A percentile compares a stretch with the other conserved stretches of the same genome.
These are phyloP conservation scores for Epichloe bromicola DNA, from an alignment of 2,329 filamentous ascomycete species.

Conservation along the genomic window DNA sequence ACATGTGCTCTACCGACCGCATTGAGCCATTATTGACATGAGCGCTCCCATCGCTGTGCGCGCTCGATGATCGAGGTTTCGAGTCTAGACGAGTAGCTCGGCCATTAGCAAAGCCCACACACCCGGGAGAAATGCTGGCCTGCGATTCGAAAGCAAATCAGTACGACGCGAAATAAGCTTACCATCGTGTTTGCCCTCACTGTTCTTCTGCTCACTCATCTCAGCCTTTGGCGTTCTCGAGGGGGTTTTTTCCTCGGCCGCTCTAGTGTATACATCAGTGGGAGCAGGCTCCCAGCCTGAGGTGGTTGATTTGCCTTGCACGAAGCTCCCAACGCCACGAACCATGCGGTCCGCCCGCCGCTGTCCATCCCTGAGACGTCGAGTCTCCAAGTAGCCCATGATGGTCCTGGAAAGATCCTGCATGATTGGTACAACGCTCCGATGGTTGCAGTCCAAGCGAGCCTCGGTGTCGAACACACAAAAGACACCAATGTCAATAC, in stretches of 20 bases:
- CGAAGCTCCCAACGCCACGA: slow-evolving; percentile 21
- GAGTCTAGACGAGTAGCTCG: not conserved
- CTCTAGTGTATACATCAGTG: not conserved
- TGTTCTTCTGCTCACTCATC: too few species aligned
- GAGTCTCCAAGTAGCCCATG: slow-evolving; percentile 23
- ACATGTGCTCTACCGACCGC: slow-evolving; percentile 14
- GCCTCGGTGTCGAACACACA: slow-evolving; percentile 16
- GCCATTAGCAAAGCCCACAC: not conserved
- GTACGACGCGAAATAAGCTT: slow-evolving; percentile 1
- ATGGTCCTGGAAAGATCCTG: slow-evolving; percentile 18
- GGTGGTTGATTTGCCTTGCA: slow-evolving; percentile 20
- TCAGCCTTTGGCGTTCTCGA: not conserved
- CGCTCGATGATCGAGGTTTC: not conserved
- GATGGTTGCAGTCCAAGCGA: slow-evolving; percentile 11
- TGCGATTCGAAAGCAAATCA: not conserved
- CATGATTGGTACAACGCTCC: slow-evolving; percentile 14
- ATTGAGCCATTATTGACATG: slow-evolving; percentile 1
- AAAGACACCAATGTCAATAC: slow-evolving; percentile 29
- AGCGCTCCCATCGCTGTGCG: not conserved
- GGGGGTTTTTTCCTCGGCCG: not conserved
- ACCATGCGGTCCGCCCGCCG: slow-evolving; percentile 24
- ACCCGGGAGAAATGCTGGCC: not conserved
- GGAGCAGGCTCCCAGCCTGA: slow-evolving; percentile 12
- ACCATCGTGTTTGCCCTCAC: not conserved
- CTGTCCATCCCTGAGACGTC: slow-evolving; percentile 14